These are phyloP conservation scores for Fusarium torreyae DNA, from an alignment of 2,329 filamentous ascomycete genomes.

Conservation along the genomic window DNA sequence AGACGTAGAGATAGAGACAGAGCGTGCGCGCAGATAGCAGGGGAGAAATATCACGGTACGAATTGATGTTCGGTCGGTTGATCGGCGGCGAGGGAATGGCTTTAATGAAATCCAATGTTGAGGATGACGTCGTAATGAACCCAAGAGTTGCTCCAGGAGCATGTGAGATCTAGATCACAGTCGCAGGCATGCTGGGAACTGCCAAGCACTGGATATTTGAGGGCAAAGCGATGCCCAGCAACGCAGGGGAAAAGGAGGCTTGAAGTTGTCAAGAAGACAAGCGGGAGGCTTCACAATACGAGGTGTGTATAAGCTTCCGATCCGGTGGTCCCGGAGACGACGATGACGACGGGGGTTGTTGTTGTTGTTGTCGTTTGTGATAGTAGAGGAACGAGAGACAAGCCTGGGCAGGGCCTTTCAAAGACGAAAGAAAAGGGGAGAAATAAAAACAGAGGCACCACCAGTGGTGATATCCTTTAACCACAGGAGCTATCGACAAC, in stretches of 20 bases:
- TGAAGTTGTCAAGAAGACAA: slow-evolving; percentile 17
- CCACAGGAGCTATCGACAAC: slow-evolving; percentile 15
- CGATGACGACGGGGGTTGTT: slow-evolving; percentile 4
- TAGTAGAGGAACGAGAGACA: slow-evolving; percentile 41
- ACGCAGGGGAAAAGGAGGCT: slow-evolving; percentile 8
- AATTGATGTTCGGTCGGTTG: slow-evolving; percentile 29
- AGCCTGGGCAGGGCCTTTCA: slow-evolving; percentile 6
- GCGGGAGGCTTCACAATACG: slow-evolving; percentile 36
- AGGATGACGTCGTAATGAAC: slow-evolving; percentile 43
- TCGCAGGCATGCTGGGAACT: slow-evolving; percentile 43
- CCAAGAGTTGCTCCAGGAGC: slow-evolving; percentile 36
- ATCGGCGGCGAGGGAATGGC: slow-evolving; percentile 38
- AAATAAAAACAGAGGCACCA: slow-evolving; percentile 21
- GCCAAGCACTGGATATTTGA: slow-evolving; percentile 37
- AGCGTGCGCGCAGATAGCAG: slow-evolving; percentile 5
- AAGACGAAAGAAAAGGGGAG: slow-evolving; percentile 19
- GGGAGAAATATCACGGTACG: slow-evolving; percentile 33
- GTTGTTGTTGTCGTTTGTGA: background rate
- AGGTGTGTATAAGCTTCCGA: slow-evolving; percentile 27
- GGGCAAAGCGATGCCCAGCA: slow-evolving; percentile 33
- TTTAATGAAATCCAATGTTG: slow-evolving; percentile 36
- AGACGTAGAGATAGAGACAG: slow-evolving; percentile 20
- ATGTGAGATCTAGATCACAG: slow-evolving; percentile 45
- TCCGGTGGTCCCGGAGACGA: slow-evolving; percentile 38
- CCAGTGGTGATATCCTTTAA: slow-evolving; percentile 35